Base-by-base conservation (phyloP, 139 green algal species). In the Chlorella sp. region DNA sequence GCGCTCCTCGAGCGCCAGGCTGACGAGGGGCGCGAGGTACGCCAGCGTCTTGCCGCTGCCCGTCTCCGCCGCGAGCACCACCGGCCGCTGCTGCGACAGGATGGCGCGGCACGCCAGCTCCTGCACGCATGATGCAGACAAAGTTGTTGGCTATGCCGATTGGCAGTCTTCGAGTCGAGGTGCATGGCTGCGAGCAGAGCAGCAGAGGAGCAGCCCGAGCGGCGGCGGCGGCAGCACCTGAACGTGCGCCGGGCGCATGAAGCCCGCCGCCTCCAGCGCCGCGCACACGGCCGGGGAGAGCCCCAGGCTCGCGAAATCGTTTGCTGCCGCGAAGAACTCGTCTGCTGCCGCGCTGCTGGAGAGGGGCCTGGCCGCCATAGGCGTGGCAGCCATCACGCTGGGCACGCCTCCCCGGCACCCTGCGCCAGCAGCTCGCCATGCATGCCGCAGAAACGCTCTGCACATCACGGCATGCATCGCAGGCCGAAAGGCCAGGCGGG, bases 11-110 rank as follows among this genome's bases (percentile, higher is more conserved):
- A 94, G 62, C 58, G 93, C 68, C 38, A 76, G 65, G n/a, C 79
- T 64, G 0, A 92, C 77, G 3, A 99, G 69, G 9, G 95, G 95
- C 0, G 79, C 84, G 14, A 98, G 77, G 87, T 98, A 99, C 2
- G 92, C 86, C 2, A 98, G 82, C 8, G 95, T 99, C 77, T 99
- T 99, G 76, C 96, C 96, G 70, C 93, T 98, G 68, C 96, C 95
- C 8, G 95, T 99, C 76, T 99, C 95, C 8, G 95, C 91, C 2
- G 95, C 92, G 17, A 99, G 74, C 11, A 98, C 94, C 0, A 91
- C 83, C 73, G 95, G 88, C 25, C 38, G 14, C 35, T 72, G 53
- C 38, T 90, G 89, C 0, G 53, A 46, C 6, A 92, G 41, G 61
- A 97, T 62, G 8, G 79, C 77, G 0, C 86, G 87, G 0, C 89